Base-by-base conservation (phyloP, 441 rosid genomes). In the Pelargonium citronellum region DNA sequence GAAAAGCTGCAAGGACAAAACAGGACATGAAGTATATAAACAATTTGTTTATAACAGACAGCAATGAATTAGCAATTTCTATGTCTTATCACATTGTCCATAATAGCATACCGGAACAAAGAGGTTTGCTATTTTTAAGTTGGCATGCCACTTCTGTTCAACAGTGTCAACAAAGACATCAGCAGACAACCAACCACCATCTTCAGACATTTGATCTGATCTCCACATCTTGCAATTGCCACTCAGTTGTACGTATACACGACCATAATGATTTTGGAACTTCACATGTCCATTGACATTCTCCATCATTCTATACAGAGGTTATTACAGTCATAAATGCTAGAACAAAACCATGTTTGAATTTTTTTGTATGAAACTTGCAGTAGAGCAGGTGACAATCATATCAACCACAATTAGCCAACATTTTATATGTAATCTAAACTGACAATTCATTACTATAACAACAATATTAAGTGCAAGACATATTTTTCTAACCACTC, bases 61-160 rank as follows among this genome's bases (percentile, higher is more conserved):
- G 22, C 44, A 67, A 53, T 46, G 1, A 30, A 19, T 62, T 24
- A 22, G 67, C 20, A 67, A 37, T 71, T 73, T 37, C 58, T 64
- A n/a, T 61, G 58, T 75, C 67, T 73, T 1, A 43, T 71, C 68
- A 71, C 51, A 70, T 75, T 46, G 65, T 80, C 67, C 49, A 76
- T 82, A 58, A 72, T 72, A 85, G 77, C 88, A 83, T 92, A 95
- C 99, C 87, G 99, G 99, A 72, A 82, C 95, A 92, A 88, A 95
- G 74, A 92, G 86, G 74, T 92, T 86, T 67, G 87, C 82, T 27
- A 86, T 73, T 79, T 92, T 95, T 73, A 95, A 80, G 84, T 95
- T 95, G 65, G 95, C 96, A 83, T 95, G 99, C 99, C 99, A 95
- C 53, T 85, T 85, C 84, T 88, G 98, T 85, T 88, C 98, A 22